Evolutionary conservation across 129 eudicot species (phyloP).

Genomic region (Centella asiatica): DNA sequence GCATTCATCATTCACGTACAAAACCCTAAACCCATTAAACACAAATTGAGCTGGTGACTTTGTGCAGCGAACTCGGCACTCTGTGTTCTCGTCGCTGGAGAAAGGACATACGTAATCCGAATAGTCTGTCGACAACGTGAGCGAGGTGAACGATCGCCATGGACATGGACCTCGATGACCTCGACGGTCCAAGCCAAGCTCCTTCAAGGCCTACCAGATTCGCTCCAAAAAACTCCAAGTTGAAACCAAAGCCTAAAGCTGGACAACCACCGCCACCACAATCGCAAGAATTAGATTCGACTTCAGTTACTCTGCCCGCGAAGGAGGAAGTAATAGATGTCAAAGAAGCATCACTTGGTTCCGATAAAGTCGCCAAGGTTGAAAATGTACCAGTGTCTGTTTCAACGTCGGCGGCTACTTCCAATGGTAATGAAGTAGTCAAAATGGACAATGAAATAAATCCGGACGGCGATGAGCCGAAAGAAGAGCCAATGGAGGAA

Average conservation of each 20-base stretch:
- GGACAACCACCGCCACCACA: slow-evolving; percentile 13
- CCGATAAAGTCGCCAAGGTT: neutral
- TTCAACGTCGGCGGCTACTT: neutral
- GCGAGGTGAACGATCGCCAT: slow-evolving; percentile 6
- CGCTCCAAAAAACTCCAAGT: slow-evolving; percentile 58
- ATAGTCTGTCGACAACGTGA: neutral
- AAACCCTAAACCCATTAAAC: no score
- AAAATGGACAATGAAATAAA: slow-evolving; percentile 26
- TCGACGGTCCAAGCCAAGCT: slow-evolving; percentile 35
- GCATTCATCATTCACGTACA: no score
- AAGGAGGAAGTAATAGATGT: slow-evolving; percentile 32
- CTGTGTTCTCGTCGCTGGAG: no score
- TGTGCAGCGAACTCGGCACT: no score
- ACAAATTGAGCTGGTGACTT: no score
- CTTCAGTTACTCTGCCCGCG: slow-evolving; percentile 4
- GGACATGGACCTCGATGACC: slow-evolving; percentile 63
- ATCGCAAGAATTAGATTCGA: slow-evolving; percentile 14
- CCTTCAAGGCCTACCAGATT: slow-evolving; percentile 35
- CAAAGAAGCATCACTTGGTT: neutral
- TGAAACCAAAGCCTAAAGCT: slow-evolving; percentile 41
- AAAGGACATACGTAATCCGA: no score
- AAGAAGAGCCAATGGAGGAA: slow-evolving; percentile 29
- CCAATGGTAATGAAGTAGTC: slow-evolving; percentile 16
- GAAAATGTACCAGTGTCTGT: slow-evolving; percentile 7
- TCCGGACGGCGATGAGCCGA: slow-evolving; percentile 10